Base-by-base conservation (phyloP, 225 moss, liverwort and hornwort species). In the Thuidium tamariscinum region DNA sequence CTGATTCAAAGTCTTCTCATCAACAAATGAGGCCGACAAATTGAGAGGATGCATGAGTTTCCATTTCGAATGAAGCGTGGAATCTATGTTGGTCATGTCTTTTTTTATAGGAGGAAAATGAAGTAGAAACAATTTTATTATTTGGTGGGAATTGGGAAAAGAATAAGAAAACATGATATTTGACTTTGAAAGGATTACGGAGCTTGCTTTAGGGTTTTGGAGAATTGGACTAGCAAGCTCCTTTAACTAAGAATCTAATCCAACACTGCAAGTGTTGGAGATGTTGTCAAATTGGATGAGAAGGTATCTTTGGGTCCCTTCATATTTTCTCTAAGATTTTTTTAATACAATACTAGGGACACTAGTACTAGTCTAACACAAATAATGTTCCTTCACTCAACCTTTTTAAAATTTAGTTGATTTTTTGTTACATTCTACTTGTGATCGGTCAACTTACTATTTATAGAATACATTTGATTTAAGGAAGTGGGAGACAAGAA, bases 401-500 rank as follows among this genome's bases (percentile, higher is more conserved):
- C 23, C 0, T n/a, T 34, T 7, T 32, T 2, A 20, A 49, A 32
- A 3, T 51, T 54, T 23, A 5, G 2, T 25, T 54, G 36, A 1
- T 0, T n/a, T 34, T 74, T 54, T 36, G 2, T 14, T 54, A 3
- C 16, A 36, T 54, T 36, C 23, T 54, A 23, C 6, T 52, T n/a
- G 2, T 15, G 3, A 76, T 25, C 16, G 2, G 36, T 16, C 18
- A 36, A 54, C 16, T 54, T 1, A 6, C 3, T 54, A 15, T 1
- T 36, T 16, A 23, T 14, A 0, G 51, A 21, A 54, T 5, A 14
- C 5, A n/a, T 14, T 51, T 23, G n/a, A 1, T 75, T 22, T 22
- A 15, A 4, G 3, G 6, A 1, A 1, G 17, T 48, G 1, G 34
- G 0, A 34, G 7, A 21, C 0, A 0, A 51, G 5, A 51, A 51